Base-by-base conservation (phyloP, 139 green algal species). In the Monoraphidium neglectum region DNA sequence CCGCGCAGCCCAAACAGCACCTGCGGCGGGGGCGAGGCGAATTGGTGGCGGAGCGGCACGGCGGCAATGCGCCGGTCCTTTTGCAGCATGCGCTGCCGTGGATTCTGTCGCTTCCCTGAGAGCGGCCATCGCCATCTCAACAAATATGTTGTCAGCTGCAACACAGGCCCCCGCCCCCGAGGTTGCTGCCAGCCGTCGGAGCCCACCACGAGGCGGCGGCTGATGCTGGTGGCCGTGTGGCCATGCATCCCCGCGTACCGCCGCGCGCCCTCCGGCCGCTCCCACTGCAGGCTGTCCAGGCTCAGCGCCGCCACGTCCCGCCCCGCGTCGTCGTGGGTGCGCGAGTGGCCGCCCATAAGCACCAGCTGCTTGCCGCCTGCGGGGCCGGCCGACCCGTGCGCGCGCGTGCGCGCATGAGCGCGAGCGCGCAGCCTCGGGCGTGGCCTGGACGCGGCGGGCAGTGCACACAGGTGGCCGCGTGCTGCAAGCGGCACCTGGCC, bases 351-450 rank as follows among this genome's bases (percentile, higher is more conserved):
- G 32, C 86, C 86, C 47, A 79, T 83, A 62, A 90, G 67, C 37
- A 90, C 72, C 53, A 90, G 70, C 56, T 84, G 82, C 86, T 90
- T 90, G 78, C 86, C 82, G 4, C 80, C 86, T 87, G 74, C 35
- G 68, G 26, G 23, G 21, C 4, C 26, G 24, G 26, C 56, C 56
- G 33, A 28, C 10, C 23, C 10, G 26, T 21, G 26, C 56, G 43
- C 43, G 43, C 43, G 43, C 43, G 43, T 12, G 43, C 5, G 30
- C n/a, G 6, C 61, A 68, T 30, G 30, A 40, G 18, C 15, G 33
- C 12, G 60, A 4, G 16, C 15, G 66, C 30, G 62, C 37, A n/a
- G n/a, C n/a, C n/a, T n/a, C n/a, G n/a, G n/a, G n/a, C n/a, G n/a
- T n/a, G n/a, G n/a, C n/a, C n/a, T n/a, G n/a, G n/a, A n/a, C n/a